Conservation (phyloP, 805 yeast genomes). For the Danielia oregonensis region DNA sequence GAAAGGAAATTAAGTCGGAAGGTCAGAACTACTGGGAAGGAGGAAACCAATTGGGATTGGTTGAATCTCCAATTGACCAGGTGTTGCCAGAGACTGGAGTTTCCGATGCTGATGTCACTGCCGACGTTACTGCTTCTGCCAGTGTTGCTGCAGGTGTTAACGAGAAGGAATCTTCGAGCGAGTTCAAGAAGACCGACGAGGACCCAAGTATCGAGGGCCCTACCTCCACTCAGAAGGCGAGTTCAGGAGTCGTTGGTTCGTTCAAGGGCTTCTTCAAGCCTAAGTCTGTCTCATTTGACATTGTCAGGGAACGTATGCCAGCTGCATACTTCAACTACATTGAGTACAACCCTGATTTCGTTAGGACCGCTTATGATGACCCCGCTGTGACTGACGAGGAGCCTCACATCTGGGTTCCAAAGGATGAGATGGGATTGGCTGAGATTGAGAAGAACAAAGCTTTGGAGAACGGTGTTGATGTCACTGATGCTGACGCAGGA, state of each 20-base stretch:
- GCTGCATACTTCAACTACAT: conserved; percentile 35
- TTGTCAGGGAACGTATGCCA: conserved; percentile 45
- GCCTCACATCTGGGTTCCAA: conserved; percentile 70
- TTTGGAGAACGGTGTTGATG: conserved; percentile 49
- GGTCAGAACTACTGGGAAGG: conserved; percentile 49
- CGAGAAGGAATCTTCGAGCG: conserved; percentile 6
- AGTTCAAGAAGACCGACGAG: not conserved
- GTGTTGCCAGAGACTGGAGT: conserved; percentile 7
- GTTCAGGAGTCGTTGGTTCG: conserved; percentile 4
- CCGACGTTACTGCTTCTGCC: too few relatives aligned
- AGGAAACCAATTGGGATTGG: conserved; percentile 38
- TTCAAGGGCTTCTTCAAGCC: conserved; percentile 40
- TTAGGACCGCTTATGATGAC: conserved; percentile 45
- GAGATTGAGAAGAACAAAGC: conserved; percentile 55
- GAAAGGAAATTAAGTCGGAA: conserved; percentile 48
- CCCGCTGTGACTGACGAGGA: conserved; percentile 55
- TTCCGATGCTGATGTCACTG: conserved; percentile 13
- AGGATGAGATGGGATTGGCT: conserved; percentile 65
- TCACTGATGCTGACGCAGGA: conserved; percentile 54
- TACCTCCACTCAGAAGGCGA: not conserved
- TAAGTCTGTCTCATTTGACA: conserved; percentile 42
- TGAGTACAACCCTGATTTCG: conserved; percentile 38
- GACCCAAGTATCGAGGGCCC: not conserved
- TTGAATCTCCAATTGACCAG: conserved; percentile 12
- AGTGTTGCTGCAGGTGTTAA: conserved; percentile 7